These are phyloP conservation scores for Zancudomyces culisetae DNA, from an alignment of 371 early-diverging fungal species.

Conservation along the genomic window DNA sequence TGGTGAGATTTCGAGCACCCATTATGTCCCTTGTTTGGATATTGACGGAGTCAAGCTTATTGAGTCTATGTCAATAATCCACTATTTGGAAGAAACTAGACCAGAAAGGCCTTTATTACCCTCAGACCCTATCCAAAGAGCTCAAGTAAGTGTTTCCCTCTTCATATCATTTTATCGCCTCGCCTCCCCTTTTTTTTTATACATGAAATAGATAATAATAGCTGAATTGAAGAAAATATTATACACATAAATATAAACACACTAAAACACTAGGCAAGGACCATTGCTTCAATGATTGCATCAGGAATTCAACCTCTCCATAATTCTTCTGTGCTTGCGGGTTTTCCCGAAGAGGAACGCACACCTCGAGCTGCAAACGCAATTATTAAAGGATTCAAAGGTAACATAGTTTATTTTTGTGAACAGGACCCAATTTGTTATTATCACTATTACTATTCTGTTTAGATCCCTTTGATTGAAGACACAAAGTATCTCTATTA, in stretches of 20 bases:
- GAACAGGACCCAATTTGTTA: no score
- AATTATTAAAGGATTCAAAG: conserved; percentile 39
- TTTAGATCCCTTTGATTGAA: no score
- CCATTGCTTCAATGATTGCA: conserved; percentile 45
- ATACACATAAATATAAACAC: no score
- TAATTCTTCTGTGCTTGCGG: conserved; percentile 50
- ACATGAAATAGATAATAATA: neutral
- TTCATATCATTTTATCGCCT: neutral
- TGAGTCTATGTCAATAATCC: conserved; percentile 66
- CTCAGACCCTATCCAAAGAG: conserved; percentile 32
- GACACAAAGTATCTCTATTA: no score
- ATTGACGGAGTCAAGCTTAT: conserved; percentile 34
- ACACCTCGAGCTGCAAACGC: conserved; percentile 31
- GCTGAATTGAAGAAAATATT: neutral
- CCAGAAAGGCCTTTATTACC: conserved; percentile 59
- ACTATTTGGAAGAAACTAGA: conserved; percentile 67
- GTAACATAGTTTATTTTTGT: neutral
- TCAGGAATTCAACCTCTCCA: conserved; percentile 81
- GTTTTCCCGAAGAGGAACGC: conserved; percentile 28
- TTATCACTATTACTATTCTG: no score
- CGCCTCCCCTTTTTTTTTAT: neutral
- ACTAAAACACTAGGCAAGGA: conserved; percentile 31
- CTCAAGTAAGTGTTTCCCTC: neutral
- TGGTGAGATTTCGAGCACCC: no score
- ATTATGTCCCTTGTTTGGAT: conserved; percentile 45